These are phyloP conservation scores for Senecio squalidus DNA, from an alignment of 140 eudicot species.

Conservation along the genomic window DNA sequence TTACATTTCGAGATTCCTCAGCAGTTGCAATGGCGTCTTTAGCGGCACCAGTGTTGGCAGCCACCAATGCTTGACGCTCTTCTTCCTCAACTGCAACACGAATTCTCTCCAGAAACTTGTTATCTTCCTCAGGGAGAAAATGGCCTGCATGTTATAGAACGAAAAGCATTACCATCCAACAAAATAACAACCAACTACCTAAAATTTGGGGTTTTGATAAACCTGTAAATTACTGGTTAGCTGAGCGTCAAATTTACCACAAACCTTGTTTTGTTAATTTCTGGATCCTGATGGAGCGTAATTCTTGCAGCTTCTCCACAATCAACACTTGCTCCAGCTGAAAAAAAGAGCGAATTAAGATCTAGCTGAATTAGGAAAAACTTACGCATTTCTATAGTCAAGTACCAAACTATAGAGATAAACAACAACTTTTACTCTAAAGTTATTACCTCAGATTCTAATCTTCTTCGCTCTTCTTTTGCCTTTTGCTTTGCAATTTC, in stretches of 20 bases:
- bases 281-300: constrained; percentile 87
- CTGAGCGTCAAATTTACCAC: neutral
- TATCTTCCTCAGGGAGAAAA: constrained; percentile 94
- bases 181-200: neutral
- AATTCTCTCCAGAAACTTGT: constrained; percentile 88
- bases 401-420: neutral
- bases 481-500: constrained; percentile 86
- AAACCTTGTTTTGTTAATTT: constrained; percentile 92
- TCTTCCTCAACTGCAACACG: constrained; percentile 98
- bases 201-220: constrained; percentile 2
- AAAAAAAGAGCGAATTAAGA: constrained; percentile 14
- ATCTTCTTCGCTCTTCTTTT: constrained; percentile 69
- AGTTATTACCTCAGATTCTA: constrained; percentile 81
- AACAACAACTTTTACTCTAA: neutral
- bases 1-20: constrained; percentile 60
- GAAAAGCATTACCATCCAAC: neutral
- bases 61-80: constrained; percentile 82
- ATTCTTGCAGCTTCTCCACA: constrained; percentile 92
- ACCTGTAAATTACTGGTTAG: neutral
- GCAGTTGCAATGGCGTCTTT: constrained; percentile 89
- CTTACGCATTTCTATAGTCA: too few species aligned
- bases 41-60: constrained; percentile 86
- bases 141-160: constrained; percentile 54
- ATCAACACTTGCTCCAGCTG: constrained; percentile 88
- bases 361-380: too few species aligned